These are phyloP conservation scores for Vitis rupestris DNA, from an alignment of 164 flowering plant species.

Conservation along the genomic window DNA sequence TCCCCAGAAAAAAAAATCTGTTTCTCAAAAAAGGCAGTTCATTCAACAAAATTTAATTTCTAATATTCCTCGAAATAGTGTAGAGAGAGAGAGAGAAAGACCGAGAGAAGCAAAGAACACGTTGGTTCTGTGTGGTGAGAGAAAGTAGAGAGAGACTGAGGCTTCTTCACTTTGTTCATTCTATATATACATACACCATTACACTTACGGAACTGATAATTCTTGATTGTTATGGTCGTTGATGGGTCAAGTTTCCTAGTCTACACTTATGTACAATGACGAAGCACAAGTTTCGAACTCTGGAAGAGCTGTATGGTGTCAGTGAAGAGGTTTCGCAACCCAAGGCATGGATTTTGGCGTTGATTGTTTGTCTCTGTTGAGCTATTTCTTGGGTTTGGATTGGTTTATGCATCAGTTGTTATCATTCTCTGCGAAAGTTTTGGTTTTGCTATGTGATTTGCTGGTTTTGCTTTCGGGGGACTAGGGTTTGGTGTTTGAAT, in stretches of 20 bases:
- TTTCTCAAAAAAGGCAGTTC: background rate
- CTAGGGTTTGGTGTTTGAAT: background rate
- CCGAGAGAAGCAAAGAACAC: background rate
- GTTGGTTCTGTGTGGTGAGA: background rate
- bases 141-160: background rate
- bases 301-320: background rate
- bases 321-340: constrained; percentile 1
- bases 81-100: background rate
- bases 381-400: background rate
- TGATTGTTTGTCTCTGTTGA: background rate
- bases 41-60: background rate
- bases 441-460: background rate
- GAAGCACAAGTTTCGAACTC: background rate
- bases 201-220: background rate
- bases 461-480: background rate
- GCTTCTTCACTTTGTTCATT: background rate
- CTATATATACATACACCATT: background rate
- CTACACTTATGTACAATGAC: background rate
- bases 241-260: background rate
- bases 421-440: background rate
- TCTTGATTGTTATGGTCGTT: background rate
- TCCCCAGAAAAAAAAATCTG: background rate
- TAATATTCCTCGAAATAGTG: background rate
- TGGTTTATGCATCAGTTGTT: background rate
- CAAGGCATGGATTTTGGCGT: background rate